Evolutionary conservation across 2,329 filamentous ascomycete genomes (phyloP).

Genomic region (Beauveria australis): DNA sequence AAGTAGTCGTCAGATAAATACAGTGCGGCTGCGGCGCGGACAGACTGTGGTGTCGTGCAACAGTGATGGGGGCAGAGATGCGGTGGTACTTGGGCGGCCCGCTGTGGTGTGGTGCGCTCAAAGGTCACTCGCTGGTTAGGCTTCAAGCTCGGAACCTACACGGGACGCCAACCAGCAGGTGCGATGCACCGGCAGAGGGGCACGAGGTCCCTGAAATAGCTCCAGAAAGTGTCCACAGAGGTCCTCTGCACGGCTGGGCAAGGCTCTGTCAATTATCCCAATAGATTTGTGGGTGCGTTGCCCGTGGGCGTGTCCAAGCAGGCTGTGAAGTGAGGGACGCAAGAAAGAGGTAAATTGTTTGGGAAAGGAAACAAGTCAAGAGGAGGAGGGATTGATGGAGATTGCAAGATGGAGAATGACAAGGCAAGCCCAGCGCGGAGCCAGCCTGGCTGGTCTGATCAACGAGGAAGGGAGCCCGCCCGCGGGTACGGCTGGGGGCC

Average conservation of each 20-base stretch:
- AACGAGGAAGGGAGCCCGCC: conserved; percentile 1
- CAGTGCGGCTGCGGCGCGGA: not conserved
- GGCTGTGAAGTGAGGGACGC: not conserved
- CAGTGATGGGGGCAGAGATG: not conserved
- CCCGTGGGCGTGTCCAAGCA: not conserved
- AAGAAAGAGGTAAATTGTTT: not conserved
- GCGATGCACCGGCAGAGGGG: not conserved
- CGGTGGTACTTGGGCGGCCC: not conserved
- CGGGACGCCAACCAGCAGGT: not conserved
- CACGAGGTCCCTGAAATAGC: not conserved
- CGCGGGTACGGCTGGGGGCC: not conserved
- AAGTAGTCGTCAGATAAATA: not conserved
- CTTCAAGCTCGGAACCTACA: not conserved
- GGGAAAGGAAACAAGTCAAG: not conserved
- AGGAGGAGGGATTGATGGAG: not conserved
- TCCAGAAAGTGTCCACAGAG: not conserved
- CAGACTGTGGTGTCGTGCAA: not conserved
- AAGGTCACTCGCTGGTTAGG: not conserved
- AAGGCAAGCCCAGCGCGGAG: not conserved
- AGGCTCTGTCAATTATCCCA: not conserved
- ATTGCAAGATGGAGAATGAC: not conserved
- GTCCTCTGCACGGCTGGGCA: not conserved
- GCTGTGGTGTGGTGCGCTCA: not conserved
- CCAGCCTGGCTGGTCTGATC: conserved; percentile 7
- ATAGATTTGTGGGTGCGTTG: not conserved